Evolutionary conservation across 2,329 filamentous ascomycete genomes (phyloP).

Genomic region (Achaetomium macrosporum): DNA sequence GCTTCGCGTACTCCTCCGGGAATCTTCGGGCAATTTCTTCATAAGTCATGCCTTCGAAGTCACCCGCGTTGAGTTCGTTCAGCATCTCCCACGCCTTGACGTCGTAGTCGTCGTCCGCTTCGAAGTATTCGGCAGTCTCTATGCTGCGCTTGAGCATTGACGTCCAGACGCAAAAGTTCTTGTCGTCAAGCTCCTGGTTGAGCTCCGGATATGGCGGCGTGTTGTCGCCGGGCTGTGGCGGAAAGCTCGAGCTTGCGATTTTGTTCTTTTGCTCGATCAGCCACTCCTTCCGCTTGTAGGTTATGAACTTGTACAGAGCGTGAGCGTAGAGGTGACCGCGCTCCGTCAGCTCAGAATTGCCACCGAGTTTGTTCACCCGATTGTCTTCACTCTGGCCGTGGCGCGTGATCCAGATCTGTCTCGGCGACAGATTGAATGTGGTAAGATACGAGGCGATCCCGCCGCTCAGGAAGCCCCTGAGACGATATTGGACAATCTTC

Average conservation of each 20-base stretch:
- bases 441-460: conserved; percentile 92
- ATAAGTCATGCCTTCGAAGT: conserved; percentile 94
- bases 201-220: conserved; percentile 93
- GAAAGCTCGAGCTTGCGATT: conserved; percentile 70
- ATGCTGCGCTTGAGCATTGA: conserved; percentile 91
- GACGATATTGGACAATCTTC: conserved; percentile 85
- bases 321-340: conserved; percentile 74
- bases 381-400: conserved; percentile 93
- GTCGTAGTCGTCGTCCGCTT: conserved; percentile 87
- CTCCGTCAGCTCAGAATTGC: conserved; percentile 77
- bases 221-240: conserved; percentile 83
- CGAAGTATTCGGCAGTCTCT: conserved; percentile 83
- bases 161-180: conserved; percentile 97
- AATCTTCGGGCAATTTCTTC: conserved; percentile 75
- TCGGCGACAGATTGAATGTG: conserved; percentile 91
- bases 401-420: conserved; percentile 96
- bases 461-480: conserved; percentile 85
- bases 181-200: conserved; percentile 62
- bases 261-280: conserved; percentile 75
- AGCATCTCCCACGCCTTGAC: conserved; percentile 98
- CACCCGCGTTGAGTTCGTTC: conserved; percentile 89
- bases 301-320: conserved; percentile 78
- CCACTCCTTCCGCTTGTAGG: conserved; percentile 74
- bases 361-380: conserved; percentile 79
- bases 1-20: conserved; percentile 74